phyloP scores from a whole-genome alignment of 2,329 filamentous ascomycete genomes.

The Verticillium nonalfalfae region DNA sequence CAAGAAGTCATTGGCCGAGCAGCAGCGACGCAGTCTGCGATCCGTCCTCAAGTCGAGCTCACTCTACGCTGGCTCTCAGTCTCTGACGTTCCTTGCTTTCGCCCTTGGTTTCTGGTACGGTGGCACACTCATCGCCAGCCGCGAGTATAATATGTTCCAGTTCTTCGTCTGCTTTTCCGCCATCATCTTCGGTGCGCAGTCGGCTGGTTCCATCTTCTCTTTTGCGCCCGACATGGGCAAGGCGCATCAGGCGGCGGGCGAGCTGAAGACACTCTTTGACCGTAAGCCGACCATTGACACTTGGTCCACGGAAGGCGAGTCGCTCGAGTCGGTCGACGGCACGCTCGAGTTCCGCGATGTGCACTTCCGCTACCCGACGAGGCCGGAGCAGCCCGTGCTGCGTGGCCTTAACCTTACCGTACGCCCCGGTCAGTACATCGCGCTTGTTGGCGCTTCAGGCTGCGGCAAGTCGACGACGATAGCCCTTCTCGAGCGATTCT shows the following conservation, averaged over 20 bases:
- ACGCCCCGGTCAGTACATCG: slow-evolving; percentile 75
- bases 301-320: slow-evolving; percentile 66
- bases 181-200: slow-evolving; percentile 87
- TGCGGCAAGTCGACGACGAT: slow-evolving; percentile 95
- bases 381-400: slow-evolving; percentile 86
- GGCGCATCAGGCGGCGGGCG: slow-evolving; percentile 73
- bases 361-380: slow-evolving; percentile 89
- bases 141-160: slow-evolving; percentile 71
- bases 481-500: slow-evolving; percentile 87
- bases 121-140: slow-evolving; percentile 63
- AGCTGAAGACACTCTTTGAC: slow-evolving; percentile 81
- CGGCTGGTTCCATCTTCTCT: slow-evolving; percentile 81
- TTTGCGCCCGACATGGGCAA: slow-evolving; percentile 93
- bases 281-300: slow-evolving; percentile 74
- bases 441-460: slow-evolving; percentile 87
- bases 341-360: slow-evolving; percentile 85
- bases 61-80: slow-evolving; percentile 81
- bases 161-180: slow-evolving; percentile 91
- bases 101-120: slow-evolving; percentile 94
- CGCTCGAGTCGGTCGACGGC: slow-evolving; percentile 60
- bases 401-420: slow-evolving; percentile 72
- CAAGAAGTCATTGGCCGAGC: slow-evolving; percentile 55
- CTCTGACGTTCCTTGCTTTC: slow-evolving; percentile 74
- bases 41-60: slow-evolving; percentile 71
- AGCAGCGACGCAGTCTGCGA: slow-evolving; percentile 61